Conservation (phyloP, 495 filamentous ascomycete genomes). For the Penicillium herquei region DNA sequence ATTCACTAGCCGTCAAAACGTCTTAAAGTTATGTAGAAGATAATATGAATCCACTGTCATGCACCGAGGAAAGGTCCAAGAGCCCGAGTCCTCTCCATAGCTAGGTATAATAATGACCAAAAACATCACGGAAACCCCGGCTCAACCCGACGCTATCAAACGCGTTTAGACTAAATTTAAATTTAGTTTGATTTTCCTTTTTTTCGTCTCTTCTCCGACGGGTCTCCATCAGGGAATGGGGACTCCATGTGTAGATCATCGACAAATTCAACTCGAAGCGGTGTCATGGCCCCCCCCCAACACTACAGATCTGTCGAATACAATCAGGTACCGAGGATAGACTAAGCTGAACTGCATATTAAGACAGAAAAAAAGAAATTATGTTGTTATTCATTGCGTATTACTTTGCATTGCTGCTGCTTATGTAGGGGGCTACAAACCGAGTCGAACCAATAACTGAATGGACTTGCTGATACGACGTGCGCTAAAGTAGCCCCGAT, state of each 20-base stretch:
- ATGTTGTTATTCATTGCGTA: too few relatives aligned
- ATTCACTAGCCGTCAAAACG: too few relatives aligned
- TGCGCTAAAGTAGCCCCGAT: conserved; percentile 6
- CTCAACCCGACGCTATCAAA: neutral
- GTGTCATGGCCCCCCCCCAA: too few relatives aligned
- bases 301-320: too few relatives aligned
- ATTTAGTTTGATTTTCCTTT: neutral
- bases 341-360: too few relatives aligned
- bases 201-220: conserved; percentile 6
- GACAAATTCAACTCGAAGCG: neutral
- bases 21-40: too few relatives aligned
- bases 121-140: conserved; percentile 8
- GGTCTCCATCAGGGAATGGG: conserved; percentile 5
- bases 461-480: neutral
- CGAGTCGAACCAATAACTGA: neutral
- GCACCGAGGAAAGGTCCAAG: conserved; percentile 1
- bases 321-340: too few relatives aligned
- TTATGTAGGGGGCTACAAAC: too few relatives aligned
- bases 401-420: too few relatives aligned
- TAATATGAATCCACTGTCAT: neutral
- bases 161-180: neutral
- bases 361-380: too few relatives aligned
- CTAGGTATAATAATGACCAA: neutral
- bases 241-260: neutral
- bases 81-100: neutral